These are phyloP conservation scores for Galerina marginata DNA, from an alignment of 768 basidiomycete genomes.

Conservation along the genomic window DNA sequence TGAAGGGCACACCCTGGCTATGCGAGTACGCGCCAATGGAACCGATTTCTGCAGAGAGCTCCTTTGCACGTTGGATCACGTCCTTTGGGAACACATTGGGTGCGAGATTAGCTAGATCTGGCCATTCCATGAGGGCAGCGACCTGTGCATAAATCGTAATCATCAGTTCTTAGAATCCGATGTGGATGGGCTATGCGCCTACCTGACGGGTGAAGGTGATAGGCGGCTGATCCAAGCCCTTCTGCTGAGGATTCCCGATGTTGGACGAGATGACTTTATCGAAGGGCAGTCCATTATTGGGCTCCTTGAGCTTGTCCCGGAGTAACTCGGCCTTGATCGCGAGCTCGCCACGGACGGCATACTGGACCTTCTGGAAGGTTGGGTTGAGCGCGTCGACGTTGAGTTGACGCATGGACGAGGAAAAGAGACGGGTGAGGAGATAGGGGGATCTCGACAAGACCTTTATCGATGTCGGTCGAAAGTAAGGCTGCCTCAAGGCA, in stretches of 20 bases:
- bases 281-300: conserved; percentile 74
- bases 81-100: conserved; percentile 84
- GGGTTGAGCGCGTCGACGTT: conserved; percentile 81
- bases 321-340: conserved; percentile 92
- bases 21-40: conserved; percentile 96
- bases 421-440: conserved; percentile 15
- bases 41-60: conserved; percentile 85
- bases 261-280: conserved; percentile 90
- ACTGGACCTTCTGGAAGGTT: conserved; percentile 84
- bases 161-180: neutral
- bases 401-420: conserved; percentile 57
- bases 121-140: conserved; percentile 91
- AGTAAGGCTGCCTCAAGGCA: conserved; percentile 16
- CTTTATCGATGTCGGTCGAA: conserved; percentile 24
- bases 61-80: conserved; percentile 81
- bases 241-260: conserved; percentile 98
- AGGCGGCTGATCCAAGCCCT: conserved; percentile 90
- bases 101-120: conserved; percentile 78
- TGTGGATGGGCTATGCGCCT: neutral
- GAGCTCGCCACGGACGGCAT: conserved; percentile 96
- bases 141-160: conserved; percentile 53
- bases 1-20: conserved; percentile 89
- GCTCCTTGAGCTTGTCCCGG: conserved; percentile 68
- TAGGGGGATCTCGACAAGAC: neutral
- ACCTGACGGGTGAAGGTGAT: conserved; percentile 94